Conservation (phyloP, 495 filamentous ascomycete species). For the Thozetella sp. region DNA sequence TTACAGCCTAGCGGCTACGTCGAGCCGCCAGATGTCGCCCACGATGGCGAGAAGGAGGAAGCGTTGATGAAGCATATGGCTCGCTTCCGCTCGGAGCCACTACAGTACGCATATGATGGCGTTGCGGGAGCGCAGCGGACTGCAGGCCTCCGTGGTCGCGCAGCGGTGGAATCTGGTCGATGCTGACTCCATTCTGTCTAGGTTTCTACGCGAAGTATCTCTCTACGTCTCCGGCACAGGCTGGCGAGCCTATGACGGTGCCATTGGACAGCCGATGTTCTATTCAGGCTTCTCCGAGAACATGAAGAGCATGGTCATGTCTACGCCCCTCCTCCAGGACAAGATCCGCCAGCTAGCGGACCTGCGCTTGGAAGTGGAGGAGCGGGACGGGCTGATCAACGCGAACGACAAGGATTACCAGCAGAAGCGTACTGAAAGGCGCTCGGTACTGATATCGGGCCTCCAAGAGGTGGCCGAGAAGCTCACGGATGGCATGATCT, state of each 20-base stretch:
- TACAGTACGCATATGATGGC: constrained; percentile 41
- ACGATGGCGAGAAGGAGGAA: constrained; percentile 59
- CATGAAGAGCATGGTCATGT: constrained; percentile 77
- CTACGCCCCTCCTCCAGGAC: constrained; percentile 70
- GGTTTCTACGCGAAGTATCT: constrained; percentile 90
- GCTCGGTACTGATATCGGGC: constrained; percentile 54
- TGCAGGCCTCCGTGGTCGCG: background rate
- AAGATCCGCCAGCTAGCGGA: constrained; percentile 79
- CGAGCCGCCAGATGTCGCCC: constrained; percentile 35
- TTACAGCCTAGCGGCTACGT: constrained; percentile 79
- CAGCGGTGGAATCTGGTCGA: background rate
- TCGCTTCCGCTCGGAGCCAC: constrained; percentile 65
- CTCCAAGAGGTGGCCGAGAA: constrained; percentile 76
- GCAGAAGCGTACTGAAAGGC: constrained; percentile 62
- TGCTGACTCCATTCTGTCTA: constrained; percentile 37
- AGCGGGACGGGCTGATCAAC: constrained; percentile 70
- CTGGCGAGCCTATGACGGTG: constrained; percentile 90
- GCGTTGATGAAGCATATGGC: constrained; percentile 81
- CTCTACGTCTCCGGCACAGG: constrained; percentile 87
- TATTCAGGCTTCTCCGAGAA: constrained; percentile 89
- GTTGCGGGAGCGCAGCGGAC: too few species aligned
- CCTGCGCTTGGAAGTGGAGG: constrained; percentile 71
- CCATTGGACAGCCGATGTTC: constrained; percentile 90
- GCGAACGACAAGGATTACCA: constrained; percentile 52
- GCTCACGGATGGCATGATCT: constrained; percentile 94